Conservation (phyloP, 129 eudicot species). For the Erigeron canadensis region DNA sequence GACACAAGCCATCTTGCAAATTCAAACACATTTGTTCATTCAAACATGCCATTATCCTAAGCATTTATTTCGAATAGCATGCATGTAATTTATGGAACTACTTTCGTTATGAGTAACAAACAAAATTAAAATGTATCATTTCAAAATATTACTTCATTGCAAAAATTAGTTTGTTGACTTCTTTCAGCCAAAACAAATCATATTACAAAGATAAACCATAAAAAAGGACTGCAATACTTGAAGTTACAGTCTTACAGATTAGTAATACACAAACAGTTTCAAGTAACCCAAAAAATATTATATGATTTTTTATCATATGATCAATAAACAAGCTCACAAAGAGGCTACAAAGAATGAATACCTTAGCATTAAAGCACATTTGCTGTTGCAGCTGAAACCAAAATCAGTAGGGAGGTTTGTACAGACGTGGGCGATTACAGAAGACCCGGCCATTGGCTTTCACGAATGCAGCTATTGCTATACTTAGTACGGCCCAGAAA, state of each 20-base stretch:
- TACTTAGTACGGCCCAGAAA: conserved; percentile 76
- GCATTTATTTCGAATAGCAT: background rate
- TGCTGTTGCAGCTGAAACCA: conserved; percentile 1
- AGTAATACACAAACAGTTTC: conserved; percentile 8
- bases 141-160: conserved; percentile 16
- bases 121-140: background rate
- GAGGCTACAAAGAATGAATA: conserved; percentile 20
- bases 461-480: conserved; percentile 66
- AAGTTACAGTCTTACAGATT: background rate
- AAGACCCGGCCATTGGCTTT: conserved; percentile 77
- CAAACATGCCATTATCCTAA: no score
- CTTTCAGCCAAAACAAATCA: conserved; percentile 21
- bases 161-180: conserved; percentile 24
- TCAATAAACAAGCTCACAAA: conserved; percentile 5
- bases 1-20: no score
- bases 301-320: conserved; percentile 16
- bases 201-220: conserved; percentile 21
- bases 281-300: conserved; percentile 20
- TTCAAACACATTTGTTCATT: no score
- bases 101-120: conserved; percentile 12
- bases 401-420: conserved; percentile 52
- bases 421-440: conserved; percentile 82
- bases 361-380: background rate
- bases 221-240: conserved; percentile 8
- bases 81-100: background rate